Conservation (phyloP, 2,329 filamentous ascomycete species). For the Thielaviopsis euricoi region DNA sequence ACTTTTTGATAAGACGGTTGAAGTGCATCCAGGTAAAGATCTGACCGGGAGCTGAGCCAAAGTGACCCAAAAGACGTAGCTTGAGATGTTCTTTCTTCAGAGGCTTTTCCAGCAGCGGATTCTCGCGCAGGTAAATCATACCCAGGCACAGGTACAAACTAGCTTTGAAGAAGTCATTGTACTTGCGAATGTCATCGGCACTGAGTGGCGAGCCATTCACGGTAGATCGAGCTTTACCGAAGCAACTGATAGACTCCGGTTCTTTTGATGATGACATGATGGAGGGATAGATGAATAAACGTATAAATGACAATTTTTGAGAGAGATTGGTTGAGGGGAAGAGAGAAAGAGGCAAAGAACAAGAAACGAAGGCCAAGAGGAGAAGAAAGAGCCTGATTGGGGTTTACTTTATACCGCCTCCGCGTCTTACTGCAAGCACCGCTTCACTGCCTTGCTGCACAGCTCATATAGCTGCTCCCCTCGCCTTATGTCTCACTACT, state of each 20-base stretch:
- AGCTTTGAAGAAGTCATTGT: conserved; percentile 58
- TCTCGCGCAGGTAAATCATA: conserved; percentile 65
- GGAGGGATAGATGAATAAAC: not conserved
- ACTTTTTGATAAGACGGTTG: conserved; percentile 69
- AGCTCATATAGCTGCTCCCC: too few species aligned
- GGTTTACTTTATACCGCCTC: too few species aligned
- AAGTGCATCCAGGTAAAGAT: conserved; percentile 71
- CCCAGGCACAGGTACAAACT: conserved; percentile 60
- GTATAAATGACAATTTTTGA: too few species aligned
- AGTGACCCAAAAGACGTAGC: conserved; percentile 57
- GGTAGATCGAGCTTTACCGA: conserved; percentile 48
- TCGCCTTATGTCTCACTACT: too few species aligned
- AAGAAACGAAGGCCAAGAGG: too few species aligned
- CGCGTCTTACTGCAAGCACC: too few species aligned
- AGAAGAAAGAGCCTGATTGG: too few species aligned
- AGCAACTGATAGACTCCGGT: conserved; percentile 43
- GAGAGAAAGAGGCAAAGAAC: too few species aligned
- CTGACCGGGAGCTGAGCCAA: conserved; percentile 66
- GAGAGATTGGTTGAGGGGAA: not conserved
- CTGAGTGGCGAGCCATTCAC: conserved; percentile 44
- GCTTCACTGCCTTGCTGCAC: too few species aligned
- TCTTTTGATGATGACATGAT: conserved; percentile 14
- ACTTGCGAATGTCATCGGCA: conserved; percentile 48
- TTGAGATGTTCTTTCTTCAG: conserved; percentile 57
- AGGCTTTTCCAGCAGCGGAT: conserved; percentile 54